These are phyloP conservation scores for Rhizopus microsporus DNA, from an alignment of 371 early-diverging fungal genomes.

Conservation along the genomic window DNA sequence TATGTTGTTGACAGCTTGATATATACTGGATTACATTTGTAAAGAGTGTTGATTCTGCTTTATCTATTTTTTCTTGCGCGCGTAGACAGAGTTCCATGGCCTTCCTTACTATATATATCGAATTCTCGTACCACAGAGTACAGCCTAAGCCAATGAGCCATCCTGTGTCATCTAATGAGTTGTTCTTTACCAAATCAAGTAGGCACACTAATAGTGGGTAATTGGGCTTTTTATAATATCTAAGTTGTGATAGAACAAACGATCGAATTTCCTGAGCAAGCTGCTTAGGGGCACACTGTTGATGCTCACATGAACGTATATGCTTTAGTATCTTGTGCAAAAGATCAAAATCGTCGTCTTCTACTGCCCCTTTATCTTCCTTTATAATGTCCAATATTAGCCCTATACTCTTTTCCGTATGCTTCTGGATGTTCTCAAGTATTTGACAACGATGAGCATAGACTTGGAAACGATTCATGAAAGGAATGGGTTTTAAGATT, in stretches of 20 bases:
- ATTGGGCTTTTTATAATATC: not conserved
- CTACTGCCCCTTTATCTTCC: too few relatives aligned
- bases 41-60: not conserved
- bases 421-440: not conserved
- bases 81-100: constrained; percentile 18
- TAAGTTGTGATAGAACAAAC: not conserved
- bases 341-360: constrained; percentile 9
- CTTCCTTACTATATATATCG: constrained; percentile 14
- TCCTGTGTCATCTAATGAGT: not conserved
- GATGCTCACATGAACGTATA: constrained; percentile 1
- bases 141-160: not conserved
- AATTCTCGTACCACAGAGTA: constrained; percentile 8
- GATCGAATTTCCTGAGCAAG: constrained; percentile 1
- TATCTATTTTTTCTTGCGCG: not conserved
- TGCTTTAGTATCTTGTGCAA: constrained; percentile 15
- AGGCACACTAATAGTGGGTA: constrained; percentile 10
- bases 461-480: constrained; percentile 1
- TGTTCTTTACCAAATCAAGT: constrained; percentile 13
- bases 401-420: not conserved
- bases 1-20: not conserved
- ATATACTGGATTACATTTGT: constrained; percentile 3
- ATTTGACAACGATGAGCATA: not conserved
- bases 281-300: constrained; percentile 1
- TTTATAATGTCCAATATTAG: not conserved
- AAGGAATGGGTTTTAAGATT: not conserved